A percentile compares a stretch with the other conserved stretches of the same genome.
These are phyloP conservation scores for Fusarium sp. DNA, from an alignment of 2,329 filamentous ascomycete species.

Conservation along the genomic window DNA sequence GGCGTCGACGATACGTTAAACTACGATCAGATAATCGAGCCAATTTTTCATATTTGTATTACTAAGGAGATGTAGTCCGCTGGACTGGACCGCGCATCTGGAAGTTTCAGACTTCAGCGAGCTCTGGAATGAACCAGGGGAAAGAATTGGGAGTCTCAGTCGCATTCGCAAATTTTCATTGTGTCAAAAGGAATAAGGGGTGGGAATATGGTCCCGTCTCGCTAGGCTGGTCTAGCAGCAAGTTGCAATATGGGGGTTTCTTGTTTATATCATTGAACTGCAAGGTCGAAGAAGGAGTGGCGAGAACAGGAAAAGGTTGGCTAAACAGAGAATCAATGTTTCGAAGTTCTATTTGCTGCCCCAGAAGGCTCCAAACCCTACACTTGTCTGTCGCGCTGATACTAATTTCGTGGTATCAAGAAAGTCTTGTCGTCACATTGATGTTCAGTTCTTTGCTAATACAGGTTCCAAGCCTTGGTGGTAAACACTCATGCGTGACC, in stretches of 20 bases:
- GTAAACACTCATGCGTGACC: not conserved
- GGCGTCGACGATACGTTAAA: constrained; percentile 4
- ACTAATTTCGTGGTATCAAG: not conserved
- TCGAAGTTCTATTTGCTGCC: not conserved
- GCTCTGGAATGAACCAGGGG: constrained; percentile 2
- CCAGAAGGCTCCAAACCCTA: not conserved
- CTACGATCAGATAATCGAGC: constrained; percentile 21
- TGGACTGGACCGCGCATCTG: constrained; percentile 19
- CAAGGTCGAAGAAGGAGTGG: constrained; percentile 19
- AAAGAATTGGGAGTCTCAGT: constrained; percentile 4
- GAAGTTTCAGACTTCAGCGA: not conserved
- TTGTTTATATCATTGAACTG: constrained; percentile 30
- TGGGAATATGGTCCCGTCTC: not conserved
- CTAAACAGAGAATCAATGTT: constrained; percentile 17
- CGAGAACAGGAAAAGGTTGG: constrained; percentile 7
- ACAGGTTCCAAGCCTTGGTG: not conserved
- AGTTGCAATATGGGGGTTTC: constrained; percentile 11
- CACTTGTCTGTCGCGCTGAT: not conserved
- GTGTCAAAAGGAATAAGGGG: constrained; percentile 32
- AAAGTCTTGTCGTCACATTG: not conserved
- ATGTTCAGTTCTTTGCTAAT: not conserved
- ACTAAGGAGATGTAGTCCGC: constrained; percentile 31
- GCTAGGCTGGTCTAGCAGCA: not conserved
- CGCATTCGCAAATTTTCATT: constrained; percentile 37
- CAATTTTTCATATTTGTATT: constrained; percentile 42